Base-by-base conservation (phyloP, 345 rosid species). In the Citrus reticulata region DNA sequence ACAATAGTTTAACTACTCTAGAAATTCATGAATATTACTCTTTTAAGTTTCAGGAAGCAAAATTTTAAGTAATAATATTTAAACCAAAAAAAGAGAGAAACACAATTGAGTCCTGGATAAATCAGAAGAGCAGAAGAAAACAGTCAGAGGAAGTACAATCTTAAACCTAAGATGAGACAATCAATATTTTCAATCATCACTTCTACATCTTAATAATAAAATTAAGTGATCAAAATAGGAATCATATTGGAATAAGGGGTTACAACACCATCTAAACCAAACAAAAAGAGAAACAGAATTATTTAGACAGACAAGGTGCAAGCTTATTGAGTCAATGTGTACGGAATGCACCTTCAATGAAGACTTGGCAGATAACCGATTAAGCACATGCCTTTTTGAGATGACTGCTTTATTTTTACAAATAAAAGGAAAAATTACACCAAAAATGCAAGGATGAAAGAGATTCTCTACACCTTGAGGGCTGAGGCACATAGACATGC, bases 381-480 rank as follows among this genome's bases (percentile, higher is more conserved):
- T 9, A 78, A 78, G 61, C 75, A 78, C 25, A 55, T 37, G 79
- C 59, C 59, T 64, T 70, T 61, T 49, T 19, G 9, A 32, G 68
- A 65, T 27, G 16, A 58, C 58, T 37, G 63, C 74, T 55, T 66
- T 54, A 22, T 27, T 80, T 70, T 24, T 24, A 59, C 8, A 60
- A 72, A 13, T 63, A 25, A 80, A 51, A 40, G 68, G 29, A 55
- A 72, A 19, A 65, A 54, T 57, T 54, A 49, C 57, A 7, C 62
- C 76, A 76, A 79, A 73, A 73, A 35, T 55, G 68, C 70, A 76
- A 71, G 74, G 66, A 55, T 42, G 30, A 64, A 67, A 57, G 30
- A 42, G 19, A 59, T 19, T 61, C 77, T n/a, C 59, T 51, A 62
- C 27, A 78, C 24, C 81, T 46, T 74, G 81, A 35, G 37, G 37